A percentile compares a stretch with the other conserved stretches of the same genome.
Evolutionary conservation across 2,329 filamentous ascomycete species (phyloP).

Genomic region (Neurospora crassa): DNA sequence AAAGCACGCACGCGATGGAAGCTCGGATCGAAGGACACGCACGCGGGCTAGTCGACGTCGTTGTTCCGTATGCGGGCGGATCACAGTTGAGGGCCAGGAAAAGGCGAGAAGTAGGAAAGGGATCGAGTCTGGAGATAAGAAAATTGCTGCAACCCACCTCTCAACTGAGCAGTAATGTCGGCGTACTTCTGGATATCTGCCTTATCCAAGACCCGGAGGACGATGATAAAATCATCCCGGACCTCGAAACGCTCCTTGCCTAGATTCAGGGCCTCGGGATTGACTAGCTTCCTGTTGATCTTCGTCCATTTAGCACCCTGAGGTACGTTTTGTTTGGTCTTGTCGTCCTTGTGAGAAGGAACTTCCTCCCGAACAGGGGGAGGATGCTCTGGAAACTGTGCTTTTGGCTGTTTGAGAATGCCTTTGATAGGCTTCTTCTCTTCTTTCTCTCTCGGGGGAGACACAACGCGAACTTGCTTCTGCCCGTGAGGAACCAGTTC

Average conservation of each 20-base stretch:
- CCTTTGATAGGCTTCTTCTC: slow-evolving; percentile 67
- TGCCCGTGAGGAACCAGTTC: slow-evolving; percentile 30
- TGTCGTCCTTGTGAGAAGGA: slow-evolving; percentile 83
- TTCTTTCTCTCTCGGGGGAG: slow-evolving; percentile 54
- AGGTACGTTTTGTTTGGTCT: slow-evolving; percentile 63
- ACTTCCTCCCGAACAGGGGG: slow-evolving; percentile 82
- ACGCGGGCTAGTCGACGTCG: slow-evolving; percentile 4
- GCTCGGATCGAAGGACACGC: slow-evolving; percentile 6
- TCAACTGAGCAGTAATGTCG: slow-evolving; percentile 67
- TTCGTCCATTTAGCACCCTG: slow-evolving; percentile 85
- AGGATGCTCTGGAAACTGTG: slow-evolving; percentile 77
- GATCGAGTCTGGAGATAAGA: slow-evolving; percentile 2
- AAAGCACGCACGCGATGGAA: slow-evolving; percentile 5
- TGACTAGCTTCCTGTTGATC: slow-evolving; percentile 80
- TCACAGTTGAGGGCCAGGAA: slow-evolving; percentile 9
- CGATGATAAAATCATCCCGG: slow-evolving; percentile 87
- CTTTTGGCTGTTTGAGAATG: slow-evolving; percentile 75
- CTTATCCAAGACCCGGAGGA: slow-evolving; percentile 74
- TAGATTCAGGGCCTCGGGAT: slow-evolving; percentile 74
- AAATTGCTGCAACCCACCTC: slow-evolving; percentile 46
- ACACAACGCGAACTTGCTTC: slow-evolving; percentile 57
- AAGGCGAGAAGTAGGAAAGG: slow-evolving; percentile 5
- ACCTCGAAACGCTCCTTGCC: slow-evolving; percentile 90
- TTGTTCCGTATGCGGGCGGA: slow-evolving; percentile 9
- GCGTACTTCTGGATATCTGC: slow-evolving; percentile 88